phyloP scores from a whole-genome alignment of 495 filamentous ascomycete species.

The Aspergillus conjunctus region DNA sequence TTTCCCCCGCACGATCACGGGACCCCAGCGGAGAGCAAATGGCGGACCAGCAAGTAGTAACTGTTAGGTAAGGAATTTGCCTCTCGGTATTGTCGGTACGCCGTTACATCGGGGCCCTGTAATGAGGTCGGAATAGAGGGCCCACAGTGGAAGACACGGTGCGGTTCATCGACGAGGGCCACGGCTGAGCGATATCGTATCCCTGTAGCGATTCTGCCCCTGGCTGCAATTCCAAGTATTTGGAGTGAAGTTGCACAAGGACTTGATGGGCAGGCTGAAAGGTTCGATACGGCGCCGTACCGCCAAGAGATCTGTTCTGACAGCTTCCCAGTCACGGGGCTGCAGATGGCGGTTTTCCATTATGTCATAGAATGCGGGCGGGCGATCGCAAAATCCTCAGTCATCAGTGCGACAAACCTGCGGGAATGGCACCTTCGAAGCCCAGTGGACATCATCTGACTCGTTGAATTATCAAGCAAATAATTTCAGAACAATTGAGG shows the following conservation, averaged over 20 bases:
- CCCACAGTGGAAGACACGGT: no score
- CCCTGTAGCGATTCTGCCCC: no score
- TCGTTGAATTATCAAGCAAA: conserved; percentile 1
- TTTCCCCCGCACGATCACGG: conserved; percentile 13
- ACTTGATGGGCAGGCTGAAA: neutral
- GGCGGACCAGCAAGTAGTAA: conserved; percentile 14
- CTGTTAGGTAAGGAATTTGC: conserved; percentile 27
- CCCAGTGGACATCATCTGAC: neutral
- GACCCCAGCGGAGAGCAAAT: conserved; percentile 12
- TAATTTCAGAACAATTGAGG: neutral
- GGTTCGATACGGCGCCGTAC: conserved; percentile 23
- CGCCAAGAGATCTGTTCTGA: conserved; percentile 35
- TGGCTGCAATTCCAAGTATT: neutral
- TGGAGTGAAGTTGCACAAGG: neutral
- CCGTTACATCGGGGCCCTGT: conserved; percentile 4
- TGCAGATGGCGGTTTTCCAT: conserved; percentile 26
- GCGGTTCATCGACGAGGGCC: no score
- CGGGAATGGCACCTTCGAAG: neutral
- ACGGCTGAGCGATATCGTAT: no score
- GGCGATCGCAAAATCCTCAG: conserved; percentile 16
- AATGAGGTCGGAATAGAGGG: neutral
- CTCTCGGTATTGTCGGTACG: conserved; percentile 7
- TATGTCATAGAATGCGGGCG: conserved; percentile 35
- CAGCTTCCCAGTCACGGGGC: conserved; percentile 25
- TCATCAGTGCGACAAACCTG: neutral